Base-by-base conservation (phyloP, 768 basidiomycete genomes). In the Mycena belliarum region DNA sequence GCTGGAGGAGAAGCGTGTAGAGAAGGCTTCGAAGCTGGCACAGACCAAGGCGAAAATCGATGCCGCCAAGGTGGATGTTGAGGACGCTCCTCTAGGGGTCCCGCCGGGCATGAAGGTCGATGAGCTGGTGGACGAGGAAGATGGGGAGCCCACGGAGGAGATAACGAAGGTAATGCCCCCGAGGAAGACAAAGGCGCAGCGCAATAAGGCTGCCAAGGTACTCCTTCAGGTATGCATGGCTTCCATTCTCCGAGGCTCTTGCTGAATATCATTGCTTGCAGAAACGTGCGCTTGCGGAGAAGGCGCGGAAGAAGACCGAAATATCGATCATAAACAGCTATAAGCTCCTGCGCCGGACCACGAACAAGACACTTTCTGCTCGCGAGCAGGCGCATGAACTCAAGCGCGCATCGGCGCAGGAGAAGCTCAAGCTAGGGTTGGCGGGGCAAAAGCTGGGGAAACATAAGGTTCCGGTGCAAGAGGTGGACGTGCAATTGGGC, bases 401-500 rank as follows among this genome's bases (percentile, higher is more conserved):
- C 42, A 81, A 80, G 18, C 80, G 77, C 23, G 68, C 75, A 2
- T 76, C 74, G 1, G 63, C 75, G 61, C 67, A 74, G 50, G 78
- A 85, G 58, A 85, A 79, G 59, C 70, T 87, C 46, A 82, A 77
- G 66, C 71, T 74, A 29, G 92, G 94, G 9, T 69, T 94, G 14
- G 84, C 78, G 0, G 95, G 95, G 0, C 80, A 84, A 70, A 84
- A 80, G 65, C 66, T 97, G 0, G 95, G 95, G 9, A 95, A 87
- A 69, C 86, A 95, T 65, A 79, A 79, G 35, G 88, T 95, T 0
- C 84, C 83, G 1, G 84, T 82, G 63, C 81, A 76, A 15, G 76
- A 79, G 32, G 80, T 95, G 5, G 90, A 88, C 43, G 94, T 98
- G 16, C 95, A 97, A 72, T 79, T 96, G 0, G 92, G 92, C 2